Percentiles rank a stretch among this genome's conserved stretches.
Evolutionary conservation across 331 rosid species (phyloP).

Genomic region (Telfairia occidentalis): DNA sequence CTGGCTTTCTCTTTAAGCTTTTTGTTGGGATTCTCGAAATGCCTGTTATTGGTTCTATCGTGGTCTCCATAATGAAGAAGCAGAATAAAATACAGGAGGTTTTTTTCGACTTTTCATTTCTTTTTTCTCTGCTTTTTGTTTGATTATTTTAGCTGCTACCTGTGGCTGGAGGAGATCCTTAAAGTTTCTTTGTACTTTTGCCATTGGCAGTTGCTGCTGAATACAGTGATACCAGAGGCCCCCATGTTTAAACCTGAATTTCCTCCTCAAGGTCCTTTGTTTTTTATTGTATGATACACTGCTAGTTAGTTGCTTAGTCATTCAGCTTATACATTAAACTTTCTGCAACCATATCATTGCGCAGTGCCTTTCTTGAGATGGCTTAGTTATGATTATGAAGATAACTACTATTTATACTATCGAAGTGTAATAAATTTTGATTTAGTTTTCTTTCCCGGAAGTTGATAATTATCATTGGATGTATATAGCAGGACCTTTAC

Average conservation of each 20-base stretch:
- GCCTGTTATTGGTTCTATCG: constrained; percentile 49
- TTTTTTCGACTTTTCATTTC: not conserved
- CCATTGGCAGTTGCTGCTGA: constrained; percentile 45
- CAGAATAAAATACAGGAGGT: constrained; percentile 62
- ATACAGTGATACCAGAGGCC: constrained; percentile 69
- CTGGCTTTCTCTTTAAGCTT: constrained; percentile 49
- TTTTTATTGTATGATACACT: not conserved
- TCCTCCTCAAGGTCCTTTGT: constrained; percentile 73
- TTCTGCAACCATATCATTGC: not conserved
- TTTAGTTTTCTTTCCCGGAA: not conserved
- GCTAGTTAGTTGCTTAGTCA: not conserved
- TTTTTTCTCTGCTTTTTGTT: not conserved
- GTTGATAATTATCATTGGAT: not conserved
- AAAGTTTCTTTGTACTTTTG: not conserved
- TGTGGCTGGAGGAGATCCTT: constrained; percentile 5
- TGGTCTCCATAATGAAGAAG: constrained; percentile 46
- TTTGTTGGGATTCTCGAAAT: constrained; percentile 53
- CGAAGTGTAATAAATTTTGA: not conserved
- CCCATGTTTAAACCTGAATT: constrained; percentile 95
- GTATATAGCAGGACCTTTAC: not conserved
- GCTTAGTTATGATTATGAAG: not conserved
- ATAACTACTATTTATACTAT: not conserved
- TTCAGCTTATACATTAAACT: not conserved
- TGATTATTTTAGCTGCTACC: constrained; percentile 1
- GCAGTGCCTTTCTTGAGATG: not conserved